Percentiles rank a stretch among this genome's conserved stretches.
Evolutionary conservation across 176 grass and related monocot genomes (phyloP).

Genomic region (Elymus sibiricus): DNA sequence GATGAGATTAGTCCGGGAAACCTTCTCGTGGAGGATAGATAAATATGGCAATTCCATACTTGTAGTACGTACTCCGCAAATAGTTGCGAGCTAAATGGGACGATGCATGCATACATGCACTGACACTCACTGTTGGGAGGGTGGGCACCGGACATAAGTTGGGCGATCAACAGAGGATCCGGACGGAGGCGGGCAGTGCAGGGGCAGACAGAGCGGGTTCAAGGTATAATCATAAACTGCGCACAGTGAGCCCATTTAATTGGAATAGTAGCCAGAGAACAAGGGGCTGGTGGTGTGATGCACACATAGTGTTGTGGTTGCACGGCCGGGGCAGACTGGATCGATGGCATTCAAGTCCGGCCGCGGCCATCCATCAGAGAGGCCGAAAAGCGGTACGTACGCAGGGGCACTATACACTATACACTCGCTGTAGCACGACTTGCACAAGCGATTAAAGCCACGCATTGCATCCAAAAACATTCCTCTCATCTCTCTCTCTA

Average conservation of each 20-base stretch:
- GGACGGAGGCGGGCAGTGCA: not conserved
- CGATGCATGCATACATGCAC: not conserved
- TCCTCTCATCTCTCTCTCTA: not conserved
- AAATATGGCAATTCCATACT: too few species aligned
- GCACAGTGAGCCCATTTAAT: constrained; percentile 75
- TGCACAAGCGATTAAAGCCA: not conserved
- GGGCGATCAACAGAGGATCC: not conserved
- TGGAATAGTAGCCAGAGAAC: constrained; percentile 76
- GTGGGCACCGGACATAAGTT: not conserved
- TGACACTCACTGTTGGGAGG: not conserved
- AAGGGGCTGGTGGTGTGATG: constrained; percentile 57
- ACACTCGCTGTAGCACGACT: not conserved
- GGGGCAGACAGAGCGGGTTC: constrained; percentile 65
- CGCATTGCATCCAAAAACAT: not conserved
- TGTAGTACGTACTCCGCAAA: too few species aligned
- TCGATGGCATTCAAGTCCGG: constrained; percentile 35
- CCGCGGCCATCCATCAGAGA: not conserved
- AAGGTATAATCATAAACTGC: constrained; percentile 77
- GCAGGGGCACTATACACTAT: not conserved
- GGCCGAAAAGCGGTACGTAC: not conserved
- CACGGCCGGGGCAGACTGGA: constrained; percentile 32
- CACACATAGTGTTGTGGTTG: constrained; percentile 77
- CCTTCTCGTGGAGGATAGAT: too few species aligned
- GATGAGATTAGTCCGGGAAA: too few species aligned
- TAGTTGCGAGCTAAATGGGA: not conserved